phyloP scores from a whole-genome alignment of 2,329 filamentous ascomycete genomes.

The Claviceps humidiphila region DNA sequence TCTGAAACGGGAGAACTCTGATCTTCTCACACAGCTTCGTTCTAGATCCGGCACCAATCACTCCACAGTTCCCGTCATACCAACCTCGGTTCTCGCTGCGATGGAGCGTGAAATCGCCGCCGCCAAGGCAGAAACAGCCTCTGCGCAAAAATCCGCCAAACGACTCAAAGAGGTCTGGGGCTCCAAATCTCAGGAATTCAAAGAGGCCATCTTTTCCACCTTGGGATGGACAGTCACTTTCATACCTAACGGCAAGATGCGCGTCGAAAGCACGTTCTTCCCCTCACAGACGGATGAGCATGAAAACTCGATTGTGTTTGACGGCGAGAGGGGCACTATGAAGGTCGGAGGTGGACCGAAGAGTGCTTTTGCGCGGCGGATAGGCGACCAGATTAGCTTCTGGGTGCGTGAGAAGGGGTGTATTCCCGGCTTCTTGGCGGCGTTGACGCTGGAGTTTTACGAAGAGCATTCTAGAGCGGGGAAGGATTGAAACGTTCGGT shows the following conservation, averaged over 20 bases:
- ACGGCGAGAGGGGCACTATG: conserved; percentile 92
- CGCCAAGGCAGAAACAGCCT: conserved; percentile 52
- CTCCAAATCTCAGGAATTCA: conserved; percentile 84
- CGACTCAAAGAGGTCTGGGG: conserved; percentile 89
- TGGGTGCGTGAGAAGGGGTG: conserved; percentile 92
- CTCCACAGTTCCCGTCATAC: conserved; percentile 50
- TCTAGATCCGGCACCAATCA: conserved; percentile 24
- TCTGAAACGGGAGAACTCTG: conserved; percentile 70
- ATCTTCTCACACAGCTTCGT: conserved; percentile 62
- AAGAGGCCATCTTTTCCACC: conserved; percentile 82
- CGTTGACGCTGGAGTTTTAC: conserved; percentile 85
- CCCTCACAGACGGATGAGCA: conserved; percentile 56
- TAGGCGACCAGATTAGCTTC: conserved; percentile 77
- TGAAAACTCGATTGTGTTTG: conserved; percentile 68
- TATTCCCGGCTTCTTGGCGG: conserved; percentile 85
- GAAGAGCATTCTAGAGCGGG: conserved; percentile 41
- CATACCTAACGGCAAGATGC: conserved; percentile 91
- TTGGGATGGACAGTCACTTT: conserved; percentile 94
- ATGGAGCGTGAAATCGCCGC: conserved; percentile 64
- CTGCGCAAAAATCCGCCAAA: conserved; percentile 68
- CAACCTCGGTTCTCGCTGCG: conserved; percentile 61
- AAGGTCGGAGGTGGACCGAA: conserved; percentile 87
- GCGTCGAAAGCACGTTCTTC: conserved; percentile 76
- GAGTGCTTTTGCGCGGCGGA: conserved; percentile 74
- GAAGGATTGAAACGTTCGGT: neutral